phyloP scores from a whole-genome alignment of 768 basidiomycete genomes.

The Mycena vulgaris region DNA sequence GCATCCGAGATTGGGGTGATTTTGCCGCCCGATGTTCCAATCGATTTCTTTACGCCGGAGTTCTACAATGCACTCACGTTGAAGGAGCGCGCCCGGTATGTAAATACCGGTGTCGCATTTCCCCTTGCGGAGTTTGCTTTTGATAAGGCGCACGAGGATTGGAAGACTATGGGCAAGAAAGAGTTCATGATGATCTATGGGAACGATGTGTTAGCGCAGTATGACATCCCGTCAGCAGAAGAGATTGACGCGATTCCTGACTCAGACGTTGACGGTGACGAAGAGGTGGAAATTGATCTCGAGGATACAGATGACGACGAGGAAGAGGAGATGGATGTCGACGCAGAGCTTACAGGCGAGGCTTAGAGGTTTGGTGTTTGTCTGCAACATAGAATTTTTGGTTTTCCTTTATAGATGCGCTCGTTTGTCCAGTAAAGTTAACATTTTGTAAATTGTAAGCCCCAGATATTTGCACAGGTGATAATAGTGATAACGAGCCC shows the following conservation, averaged over 20 bases:
- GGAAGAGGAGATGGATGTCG: slow-evolving; percentile 15
- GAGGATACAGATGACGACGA: slow-evolving; percentile 18
- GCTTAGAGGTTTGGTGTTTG: background rate
- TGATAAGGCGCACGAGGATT: slow-evolving; percentile 2
- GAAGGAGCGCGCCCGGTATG: slow-evolving; percentile 21
- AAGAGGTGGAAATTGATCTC: slow-evolving; percentile 17
- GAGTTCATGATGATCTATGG: slow-evolving; percentile 26
- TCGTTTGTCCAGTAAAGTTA: too few relatives aligned
- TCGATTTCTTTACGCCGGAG: slow-evolving; percentile 21
- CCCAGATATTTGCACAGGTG: too few relatives aligned
- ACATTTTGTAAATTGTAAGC: too few relatives aligned
- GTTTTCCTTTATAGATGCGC: background rate
- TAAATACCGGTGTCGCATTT: slow-evolving; percentile 27
- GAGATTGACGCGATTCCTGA: slow-evolving; percentile 11
- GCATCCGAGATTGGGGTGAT: slow-evolving; percentile 14
- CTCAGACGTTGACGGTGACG: slow-evolving; percentile 21
- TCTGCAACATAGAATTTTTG: background rate
- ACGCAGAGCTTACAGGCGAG: slow-evolving; percentile 2
- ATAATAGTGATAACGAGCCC: too few relatives aligned
- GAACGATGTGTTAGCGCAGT: slow-evolving; percentile 10
- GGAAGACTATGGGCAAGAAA: slow-evolving; percentile 27
- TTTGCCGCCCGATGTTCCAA: slow-evolving; percentile 14
- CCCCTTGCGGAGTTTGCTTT: slow-evolving; percentile 12
- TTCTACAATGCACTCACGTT: slow-evolving; percentile 21
- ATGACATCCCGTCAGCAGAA: slow-evolving; percentile 17